Evolutionary conservation across 352 stramenopile species (phyloP).

Genomic region (Phytophthora aleatoria): DNA sequence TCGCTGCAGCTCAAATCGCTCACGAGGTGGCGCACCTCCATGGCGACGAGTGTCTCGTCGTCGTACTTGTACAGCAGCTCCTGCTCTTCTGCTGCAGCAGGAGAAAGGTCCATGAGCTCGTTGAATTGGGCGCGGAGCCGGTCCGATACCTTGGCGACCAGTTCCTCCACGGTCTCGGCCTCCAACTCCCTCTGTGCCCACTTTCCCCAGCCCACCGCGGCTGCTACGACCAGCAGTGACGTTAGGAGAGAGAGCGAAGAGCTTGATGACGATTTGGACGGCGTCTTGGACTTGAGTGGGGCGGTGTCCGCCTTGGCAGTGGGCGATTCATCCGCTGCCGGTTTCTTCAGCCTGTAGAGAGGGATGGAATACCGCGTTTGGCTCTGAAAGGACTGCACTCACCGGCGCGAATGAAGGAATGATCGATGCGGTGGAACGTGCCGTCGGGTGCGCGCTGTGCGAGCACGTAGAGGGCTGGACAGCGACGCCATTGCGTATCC

Average conservation of each 20-base stretch:
- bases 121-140: slow-evolving; percentile 18
- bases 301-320: neutral
- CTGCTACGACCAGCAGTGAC: slow-evolving; percentile 25
- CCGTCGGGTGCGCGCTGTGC: neutral
- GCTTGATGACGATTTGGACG: slow-evolving; percentile 8
- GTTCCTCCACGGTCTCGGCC: slow-evolving; percentile 25
- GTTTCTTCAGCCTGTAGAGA: slow-evolving; percentile 20
- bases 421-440: slow-evolving; percentile 3
- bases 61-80: slow-evolving; percentile 64
- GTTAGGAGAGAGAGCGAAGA: slow-evolving; percentile 16
- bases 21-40: slow-evolving; percentile 46
- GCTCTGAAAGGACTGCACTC: slow-evolving; percentile 9
- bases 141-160: slow-evolving; percentile 26
- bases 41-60: slow-evolving; percentile 45
- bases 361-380: slow-evolving; percentile 11
- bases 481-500: slow-evolving; percentile 31
- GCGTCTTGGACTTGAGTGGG: slow-evolving; percentile 11
- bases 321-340: neutral
- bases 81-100: neutral
- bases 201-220: slow-evolving; percentile 26
- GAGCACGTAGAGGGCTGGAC: slow-evolving; percentile 24
- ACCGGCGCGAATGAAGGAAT: slow-evolving; percentile 27
- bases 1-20: slow-evolving; percentile 42
- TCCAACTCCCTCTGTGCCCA: slow-evolving; percentile 22
- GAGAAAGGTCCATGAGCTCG: slow-evolving; percentile 7